phyloP scores from a whole-genome alignment of 208 protist genomes.

The Trypanosomatidae sp. region DNA sequence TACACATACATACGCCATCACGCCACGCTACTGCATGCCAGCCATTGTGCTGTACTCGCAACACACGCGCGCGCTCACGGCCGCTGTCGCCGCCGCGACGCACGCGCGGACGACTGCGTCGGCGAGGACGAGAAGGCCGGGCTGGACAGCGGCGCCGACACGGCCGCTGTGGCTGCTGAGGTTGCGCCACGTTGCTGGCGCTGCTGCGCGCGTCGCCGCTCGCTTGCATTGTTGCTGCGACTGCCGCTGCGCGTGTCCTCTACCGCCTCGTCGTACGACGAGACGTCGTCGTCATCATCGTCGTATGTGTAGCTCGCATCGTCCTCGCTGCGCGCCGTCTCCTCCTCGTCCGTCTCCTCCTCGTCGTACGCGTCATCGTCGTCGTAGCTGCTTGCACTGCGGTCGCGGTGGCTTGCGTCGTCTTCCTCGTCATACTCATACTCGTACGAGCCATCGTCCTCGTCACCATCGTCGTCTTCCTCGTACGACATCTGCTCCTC shows the following conservation, averaged over 20 bases:
- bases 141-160: too few relatives aligned
- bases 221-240: neutral
- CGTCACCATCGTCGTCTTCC: neutral
- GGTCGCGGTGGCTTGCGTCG: conserved; percentile 1
- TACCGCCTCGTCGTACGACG: conserved; percentile 5
- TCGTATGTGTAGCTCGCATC: conserved; percentile 42
- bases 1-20: too few relatives aligned
- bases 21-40: too few relatives aligned
- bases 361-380: conserved; percentile 34
- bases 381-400: conserved; percentile 4
- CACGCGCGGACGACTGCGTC: too few relatives aligned
- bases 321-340: conserved; percentile 26
- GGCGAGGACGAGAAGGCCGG: too few relatives aligned
- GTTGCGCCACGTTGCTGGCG: conserved; percentile 1
- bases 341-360: conserved; percentile 41
- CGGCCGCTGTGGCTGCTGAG: too few relatives aligned
- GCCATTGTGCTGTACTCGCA: too few relatives aligned
- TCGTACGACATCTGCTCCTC: neutral
- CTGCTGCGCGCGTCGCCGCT: neutral
- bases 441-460: neutral
- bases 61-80: too few relatives aligned
- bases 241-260: neutral
- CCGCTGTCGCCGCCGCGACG: too few relatives aligned
- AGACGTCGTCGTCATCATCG: conserved; percentile 4
- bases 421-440: conserved; percentile 9